Evolutionary conservation across 331 rosid genomes (phyloP).

Genomic region (Malus hybrid): DNA sequence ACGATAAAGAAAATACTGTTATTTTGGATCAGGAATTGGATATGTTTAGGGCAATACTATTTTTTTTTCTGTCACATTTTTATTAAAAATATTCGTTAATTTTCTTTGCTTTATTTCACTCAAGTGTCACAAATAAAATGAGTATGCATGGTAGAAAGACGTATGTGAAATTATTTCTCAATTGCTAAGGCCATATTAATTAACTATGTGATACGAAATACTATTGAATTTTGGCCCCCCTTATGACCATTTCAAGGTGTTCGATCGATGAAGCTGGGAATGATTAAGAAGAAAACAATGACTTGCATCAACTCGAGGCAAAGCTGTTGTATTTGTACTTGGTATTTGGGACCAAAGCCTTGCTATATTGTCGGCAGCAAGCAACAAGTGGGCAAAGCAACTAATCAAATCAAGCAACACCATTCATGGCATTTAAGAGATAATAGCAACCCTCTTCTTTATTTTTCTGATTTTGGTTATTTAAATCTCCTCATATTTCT

Average conservation of each 20-base stretch:
- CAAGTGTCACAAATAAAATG: neutral
- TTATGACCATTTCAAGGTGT: neutral
- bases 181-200: neutral
- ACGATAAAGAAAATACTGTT: neutral
- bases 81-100: neutral
- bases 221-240: neutral
- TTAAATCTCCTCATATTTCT: neutral
- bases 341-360: neutral
- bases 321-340: neutral
- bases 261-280: neutral
- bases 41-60: too few relatives aligned
- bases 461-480: neutral
- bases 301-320: neutral
- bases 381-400: slow-evolving; percentile 7
- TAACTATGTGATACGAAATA: neutral
- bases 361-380: slow-evolving; percentile 5
- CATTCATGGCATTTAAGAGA: neutral
- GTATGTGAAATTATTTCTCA: neutral
- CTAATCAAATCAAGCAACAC: neutral
- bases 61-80: too few relatives aligned
- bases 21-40: too few relatives aligned
- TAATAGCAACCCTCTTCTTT: neutral
- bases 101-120: neutral
- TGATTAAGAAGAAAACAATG: neutral
- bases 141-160: neutral